These are phyloP conservation scores for Nidularia pulvinata DNA, from an alignment of 768 basidiomycete genomes.

Conservation along the genomic window DNA sequence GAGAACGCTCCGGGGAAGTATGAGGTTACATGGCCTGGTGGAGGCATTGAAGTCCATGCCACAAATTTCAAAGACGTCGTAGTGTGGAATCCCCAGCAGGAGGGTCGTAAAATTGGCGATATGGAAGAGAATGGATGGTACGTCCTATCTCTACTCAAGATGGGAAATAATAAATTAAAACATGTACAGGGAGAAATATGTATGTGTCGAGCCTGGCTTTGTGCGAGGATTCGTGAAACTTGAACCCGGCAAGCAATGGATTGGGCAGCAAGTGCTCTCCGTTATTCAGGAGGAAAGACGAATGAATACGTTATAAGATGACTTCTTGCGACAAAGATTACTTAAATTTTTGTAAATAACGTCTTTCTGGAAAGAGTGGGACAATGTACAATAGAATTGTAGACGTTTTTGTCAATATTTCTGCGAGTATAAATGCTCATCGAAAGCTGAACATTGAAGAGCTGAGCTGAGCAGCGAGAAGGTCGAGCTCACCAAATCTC, in stretches of 20 bases:
- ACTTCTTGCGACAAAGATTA: conserved; percentile 3
- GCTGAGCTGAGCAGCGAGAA: too few species aligned
- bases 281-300: conserved; percentile 20
- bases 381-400: too few species aligned
- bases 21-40: conserved; percentile 58
- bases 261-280: conserved; percentile 72
- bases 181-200: conserved; percentile 70
- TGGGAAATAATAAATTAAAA: conserved; percentile 1
- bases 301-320: conserved; percentile 19
- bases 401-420: too few species aligned
- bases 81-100: conserved; percentile 91
- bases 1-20: conserved; percentile 60
- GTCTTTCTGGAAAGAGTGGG: too few species aligned
- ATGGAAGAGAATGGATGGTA: conserved; percentile 93
- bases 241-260: conserved; percentile 68
- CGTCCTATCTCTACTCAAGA: conserved; percentile 13
- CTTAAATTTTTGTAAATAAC: not conserved
- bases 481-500: too few species aligned
- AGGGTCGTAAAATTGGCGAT: conserved; percentile 77
- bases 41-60: conserved; percentile 51
- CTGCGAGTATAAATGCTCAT: too few species aligned
- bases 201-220: conserved; percentile 92
- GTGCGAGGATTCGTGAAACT: conserved; percentile 73
- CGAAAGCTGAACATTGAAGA: too few species aligned
- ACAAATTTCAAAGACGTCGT: conserved; percentile 76